Evolutionary conservation across 2,329 filamentous ascomycete genomes (phyloP).

Genomic region (Thyridium curvatum): DNA sequence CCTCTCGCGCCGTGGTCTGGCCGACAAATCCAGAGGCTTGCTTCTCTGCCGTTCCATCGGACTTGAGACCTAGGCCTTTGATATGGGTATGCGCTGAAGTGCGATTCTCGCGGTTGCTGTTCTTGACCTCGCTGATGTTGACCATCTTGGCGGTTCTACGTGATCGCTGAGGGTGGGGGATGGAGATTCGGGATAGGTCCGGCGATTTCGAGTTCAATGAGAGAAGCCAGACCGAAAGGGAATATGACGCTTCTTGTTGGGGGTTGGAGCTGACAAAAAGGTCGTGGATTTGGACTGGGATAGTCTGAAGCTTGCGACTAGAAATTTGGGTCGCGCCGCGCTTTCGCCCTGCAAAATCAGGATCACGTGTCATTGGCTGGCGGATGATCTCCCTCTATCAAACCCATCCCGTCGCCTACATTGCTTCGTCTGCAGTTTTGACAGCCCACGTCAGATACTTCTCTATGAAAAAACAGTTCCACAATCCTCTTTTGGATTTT

Average conservation of each 20-base stretch:
- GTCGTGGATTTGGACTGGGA: neutral
- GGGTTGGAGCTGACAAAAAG: conserved; percentile 4
- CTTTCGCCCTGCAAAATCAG: neutral
- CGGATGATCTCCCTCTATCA: no score
- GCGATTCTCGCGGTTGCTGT: conserved; percentile 88
- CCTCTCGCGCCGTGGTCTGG: conserved; percentile 82
- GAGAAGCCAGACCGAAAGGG: neutral
- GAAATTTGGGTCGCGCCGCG: no score
- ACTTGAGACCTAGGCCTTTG: conserved; percentile 82
- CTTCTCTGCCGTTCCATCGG: conserved; percentile 79
- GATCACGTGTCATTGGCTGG: neutral
- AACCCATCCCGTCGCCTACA: no score
- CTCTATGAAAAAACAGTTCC: no score
- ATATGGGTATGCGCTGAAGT: conserved; percentile 98
- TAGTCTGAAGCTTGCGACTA: no score
- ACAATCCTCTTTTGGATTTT: no score
- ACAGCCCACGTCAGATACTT: no score
- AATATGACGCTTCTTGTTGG: conserved; percentile 1
- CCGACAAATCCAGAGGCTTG: conserved; percentile 82
- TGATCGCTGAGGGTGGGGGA: conserved; percentile 5
- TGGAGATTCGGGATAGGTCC: conserved; percentile 5
- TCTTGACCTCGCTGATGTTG: conserved; percentile 90
- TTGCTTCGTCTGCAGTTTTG: no score
- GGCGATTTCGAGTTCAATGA: neutral
- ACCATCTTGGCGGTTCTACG: conserved; percentile 55